These are phyloP conservation scores for Termitomyces titanicus DNA, from an alignment of 768 basidiomycete genomes.

Conservation along the genomic window DNA sequence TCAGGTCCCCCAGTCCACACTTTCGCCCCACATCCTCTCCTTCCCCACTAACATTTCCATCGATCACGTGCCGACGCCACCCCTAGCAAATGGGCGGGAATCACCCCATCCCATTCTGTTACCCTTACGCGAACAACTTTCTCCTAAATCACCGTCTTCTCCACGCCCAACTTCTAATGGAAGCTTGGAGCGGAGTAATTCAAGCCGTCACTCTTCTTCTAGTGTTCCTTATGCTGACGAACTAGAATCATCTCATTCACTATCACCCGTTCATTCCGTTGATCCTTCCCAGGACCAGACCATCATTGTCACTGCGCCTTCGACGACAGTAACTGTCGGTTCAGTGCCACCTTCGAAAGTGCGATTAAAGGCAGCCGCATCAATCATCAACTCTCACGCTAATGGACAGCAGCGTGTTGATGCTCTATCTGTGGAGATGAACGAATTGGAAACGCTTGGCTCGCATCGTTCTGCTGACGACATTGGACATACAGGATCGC, in stretches of 20 bases:
- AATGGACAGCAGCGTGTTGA: conserved; percentile 15
- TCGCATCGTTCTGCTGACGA: conserved; percentile 22
- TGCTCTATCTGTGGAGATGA: conserved; percentile 21
- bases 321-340: conserved; percentile 18
- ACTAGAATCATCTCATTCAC: conserved; percentile 21
- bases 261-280: conserved; percentile 33
- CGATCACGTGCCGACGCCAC: conserved; percentile 24
- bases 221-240: conserved; percentile 17
- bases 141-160: conserved; percentile 10
- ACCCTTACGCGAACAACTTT: conserved; percentile 29
- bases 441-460: conserved; percentile 21
- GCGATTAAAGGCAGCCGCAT: conserved; percentile 9
- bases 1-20: conserved; percentile 21
- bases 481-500: conserved; percentile 14
- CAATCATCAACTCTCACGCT: conserved; percentile 11
- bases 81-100: conserved; percentile 18
- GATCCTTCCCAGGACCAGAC: conserved; percentile 38
- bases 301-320: conserved; percentile 32
- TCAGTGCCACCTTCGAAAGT: conserved; percentile 21
- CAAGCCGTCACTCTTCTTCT: conserved; percentile 20
- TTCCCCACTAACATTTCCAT: conserved; percentile 18
- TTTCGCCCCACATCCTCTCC: conserved; percentile 28
- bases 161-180: conserved; percentile 29
- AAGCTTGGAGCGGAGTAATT: conserved; percentile 23
- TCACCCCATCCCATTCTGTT: conserved; percentile 24